A percentile compares a stretch with the other conserved stretches of the same genome.
phyloP scores from a whole-genome alignment of 169 alveolate species.

The Plasmodium blacklocki region DNA sequence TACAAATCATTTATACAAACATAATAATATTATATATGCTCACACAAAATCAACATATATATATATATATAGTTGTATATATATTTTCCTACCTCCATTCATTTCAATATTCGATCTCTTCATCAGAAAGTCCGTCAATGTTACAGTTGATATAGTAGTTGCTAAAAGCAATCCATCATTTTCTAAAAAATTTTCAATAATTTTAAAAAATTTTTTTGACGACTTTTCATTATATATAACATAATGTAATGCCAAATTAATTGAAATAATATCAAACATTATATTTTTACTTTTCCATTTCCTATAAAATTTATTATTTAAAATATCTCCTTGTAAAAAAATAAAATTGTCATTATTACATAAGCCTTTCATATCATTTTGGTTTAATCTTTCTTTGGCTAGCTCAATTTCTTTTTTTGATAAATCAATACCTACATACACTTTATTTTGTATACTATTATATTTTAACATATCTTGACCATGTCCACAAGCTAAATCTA shows the following conservation, averaged over 20 bases:
- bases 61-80: not conserved
- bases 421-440: slow-evolving; percentile 90
- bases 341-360: slow-evolving; percentile 51
- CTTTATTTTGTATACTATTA: slow-evolving; percentile 85
- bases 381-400: slow-evolving; percentile 89
- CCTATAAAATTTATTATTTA: slow-evolving; percentile 69
- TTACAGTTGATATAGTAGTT: slow-evolving; percentile 61
- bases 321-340: slow-evolving; percentile 72
- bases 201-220: slow-evolving; percentile 88
- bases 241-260: slow-evolving; percentile 95
- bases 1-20: not conserved
- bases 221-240: slow-evolving; percentile 90
- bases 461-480: slow-evolving; percentile 92
- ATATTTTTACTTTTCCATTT: slow-evolving; percentile 77
- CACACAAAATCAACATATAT: not conserved
- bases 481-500: slow-evolving; percentile 93
- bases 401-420: slow-evolving; percentile 89
- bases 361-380: slow-evolving; percentile 75
- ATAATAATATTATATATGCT: not conserved
- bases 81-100: slow-evolving; percentile 12
- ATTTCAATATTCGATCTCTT: slow-evolving; percentile 32
- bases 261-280: slow-evolving; percentile 85
- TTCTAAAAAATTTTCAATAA: slow-evolving; percentile 78
- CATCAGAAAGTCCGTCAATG: slow-evolving; percentile 67
- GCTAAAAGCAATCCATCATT: slow-evolving; percentile 53